Percentiles rank a stretch among this genome's conserved stretches.
phyloP scores from a whole-genome alignment of 805 yeast species.

The Hanseniaspora pseudoguilliermondii region DNA sequence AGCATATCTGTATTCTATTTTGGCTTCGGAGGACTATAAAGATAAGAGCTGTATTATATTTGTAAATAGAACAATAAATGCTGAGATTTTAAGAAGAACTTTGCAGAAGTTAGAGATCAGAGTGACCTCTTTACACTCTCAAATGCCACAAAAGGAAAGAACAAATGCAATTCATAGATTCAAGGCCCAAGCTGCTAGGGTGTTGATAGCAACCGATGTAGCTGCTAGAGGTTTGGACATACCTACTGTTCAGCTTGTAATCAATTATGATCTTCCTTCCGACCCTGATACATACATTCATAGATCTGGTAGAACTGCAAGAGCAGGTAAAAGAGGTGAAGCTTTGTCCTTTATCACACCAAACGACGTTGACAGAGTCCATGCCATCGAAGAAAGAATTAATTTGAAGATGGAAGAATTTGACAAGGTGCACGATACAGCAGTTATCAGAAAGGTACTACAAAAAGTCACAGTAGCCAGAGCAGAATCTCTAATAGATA shows the following conservation, averaged over 20 bases:
- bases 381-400: constrained; percentile 77
- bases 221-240: constrained; percentile 96
- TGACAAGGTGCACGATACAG: constrained; percentile 58
- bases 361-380: constrained; percentile 66
- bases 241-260: constrained; percentile 78
- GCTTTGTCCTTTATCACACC: constrained; percentile 74
- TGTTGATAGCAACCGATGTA: constrained; percentile 89
- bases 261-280: constrained; percentile 87
- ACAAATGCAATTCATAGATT: constrained; percentile 84
- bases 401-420: constrained; percentile 68
- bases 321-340: constrained; percentile 88
- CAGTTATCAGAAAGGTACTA: constrained; percentile 60
- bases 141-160: constrained; percentile 87
- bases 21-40: constrained; percentile 48
- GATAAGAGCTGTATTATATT: constrained; percentile 70
- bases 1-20: constrained; percentile 62
- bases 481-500: constrained; percentile 81
- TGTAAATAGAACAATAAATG: constrained; percentile 81
- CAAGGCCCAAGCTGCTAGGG: constrained; percentile 87
- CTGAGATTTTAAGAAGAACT: constrained; percentile 73
- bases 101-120: constrained; percentile 60
- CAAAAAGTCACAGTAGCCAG: constrained; percentile 66
- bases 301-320: constrained; percentile 96
- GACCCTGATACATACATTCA: constrained; percentile 95
- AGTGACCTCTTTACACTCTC: constrained; percentile 85